Conservation (phyloP, 164 flowering plant species). For the Aristolochia contorta region DNA sequence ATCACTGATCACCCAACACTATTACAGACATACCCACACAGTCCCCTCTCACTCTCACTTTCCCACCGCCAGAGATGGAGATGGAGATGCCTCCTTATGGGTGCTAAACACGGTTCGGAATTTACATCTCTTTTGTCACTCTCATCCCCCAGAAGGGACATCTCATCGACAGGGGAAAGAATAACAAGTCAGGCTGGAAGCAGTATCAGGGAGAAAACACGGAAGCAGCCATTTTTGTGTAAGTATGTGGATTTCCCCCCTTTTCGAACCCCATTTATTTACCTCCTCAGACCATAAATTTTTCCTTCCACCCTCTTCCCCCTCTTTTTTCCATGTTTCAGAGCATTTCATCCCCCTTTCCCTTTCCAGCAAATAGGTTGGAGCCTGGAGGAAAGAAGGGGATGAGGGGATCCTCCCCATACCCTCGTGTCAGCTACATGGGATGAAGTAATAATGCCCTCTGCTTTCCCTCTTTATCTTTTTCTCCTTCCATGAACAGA, state of each 20-base stretch:
- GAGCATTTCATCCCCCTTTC: background rate
- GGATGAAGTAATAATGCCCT: constrained; percentile 1
- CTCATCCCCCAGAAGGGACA: background rate
- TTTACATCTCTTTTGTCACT: background rate
- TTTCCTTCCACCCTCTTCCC: background rate
- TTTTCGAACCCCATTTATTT: background rate
- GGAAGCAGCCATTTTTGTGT: background rate
- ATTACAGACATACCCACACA: background rate
- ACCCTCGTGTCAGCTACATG: constrained; percentile 4
- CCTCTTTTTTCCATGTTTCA: background rate
- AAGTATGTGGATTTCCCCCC: background rate
- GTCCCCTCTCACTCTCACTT: background rate
- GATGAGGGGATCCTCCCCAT: background rate
- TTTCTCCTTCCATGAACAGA: background rate
- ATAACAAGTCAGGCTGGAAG: background rate
- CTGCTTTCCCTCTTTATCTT: constrained; percentile 4
- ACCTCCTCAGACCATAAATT: background rate
- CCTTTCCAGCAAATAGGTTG: background rate
- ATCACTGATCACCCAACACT: background rate
- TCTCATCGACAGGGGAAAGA: background rate
- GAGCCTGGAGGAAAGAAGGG: background rate
- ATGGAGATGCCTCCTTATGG: background rate
- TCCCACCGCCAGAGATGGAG: background rate
- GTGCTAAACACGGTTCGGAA: background rate
- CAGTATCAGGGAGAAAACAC: background rate